Evolutionary conservation across 129 eudicot species (phyloP).

Genomic region (Flaveria trinervia): DNA sequence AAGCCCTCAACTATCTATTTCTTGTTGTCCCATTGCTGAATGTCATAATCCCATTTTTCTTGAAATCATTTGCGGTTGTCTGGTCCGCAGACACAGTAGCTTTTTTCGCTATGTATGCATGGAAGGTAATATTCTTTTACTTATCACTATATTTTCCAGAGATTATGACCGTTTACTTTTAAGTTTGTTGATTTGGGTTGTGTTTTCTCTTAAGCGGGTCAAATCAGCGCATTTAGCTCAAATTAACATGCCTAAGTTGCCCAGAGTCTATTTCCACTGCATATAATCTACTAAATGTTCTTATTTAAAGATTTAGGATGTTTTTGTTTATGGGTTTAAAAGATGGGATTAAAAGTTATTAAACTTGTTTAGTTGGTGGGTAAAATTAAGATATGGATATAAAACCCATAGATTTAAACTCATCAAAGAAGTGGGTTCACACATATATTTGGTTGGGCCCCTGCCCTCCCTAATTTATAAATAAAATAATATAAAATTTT

Average conservation of each 20-base stretch:
- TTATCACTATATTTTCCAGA: not conserved
- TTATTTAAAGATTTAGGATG: not conserved
- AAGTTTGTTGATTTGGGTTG: not conserved
- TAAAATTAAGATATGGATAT: too few species aligned
- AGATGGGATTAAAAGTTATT: too few species aligned
- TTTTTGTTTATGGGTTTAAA: too few species aligned
- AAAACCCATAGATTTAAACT: too few species aligned
- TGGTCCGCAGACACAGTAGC: constrained; percentile 91
- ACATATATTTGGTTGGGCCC: too few species aligned
- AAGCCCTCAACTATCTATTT: constrained; percentile 92
- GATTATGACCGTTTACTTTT: not conserved
- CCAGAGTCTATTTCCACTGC: not conserved
- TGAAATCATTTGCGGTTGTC: constrained; percentile 85
- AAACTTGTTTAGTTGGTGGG: not conserved
- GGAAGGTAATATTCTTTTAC: constrained; percentile 61
- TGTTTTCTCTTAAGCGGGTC: not conserved
- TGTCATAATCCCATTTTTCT: constrained; percentile 82
- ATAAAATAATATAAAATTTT: too few species aligned
- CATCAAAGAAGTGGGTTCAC: too few species aligned
- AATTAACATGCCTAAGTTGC: not conserved
- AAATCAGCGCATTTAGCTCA: not conserved
- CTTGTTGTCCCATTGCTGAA: constrained; percentile 79
- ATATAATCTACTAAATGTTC: not conserved
- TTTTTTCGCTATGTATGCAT: constrained; percentile 87
- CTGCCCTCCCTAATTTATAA: too few species aligned